phyloP scores from a whole-genome alignment of 225 moss, liverwort and hornwort species.

The Lunularia cruciata region DNA sequence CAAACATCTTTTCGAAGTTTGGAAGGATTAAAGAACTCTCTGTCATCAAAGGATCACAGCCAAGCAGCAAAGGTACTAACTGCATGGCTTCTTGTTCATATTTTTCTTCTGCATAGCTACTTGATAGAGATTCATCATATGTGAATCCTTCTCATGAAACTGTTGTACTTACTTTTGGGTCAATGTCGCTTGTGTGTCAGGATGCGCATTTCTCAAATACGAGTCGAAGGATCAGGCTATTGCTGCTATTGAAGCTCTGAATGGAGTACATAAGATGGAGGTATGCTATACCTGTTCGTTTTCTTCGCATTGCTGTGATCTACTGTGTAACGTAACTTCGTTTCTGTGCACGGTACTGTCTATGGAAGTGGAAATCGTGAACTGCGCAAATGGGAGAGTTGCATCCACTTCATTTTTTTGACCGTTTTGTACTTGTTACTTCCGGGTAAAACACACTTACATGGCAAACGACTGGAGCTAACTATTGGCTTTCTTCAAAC shows the following conservation, averaged over 20 bases:
- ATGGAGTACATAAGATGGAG: slow-evolving; percentile 87
- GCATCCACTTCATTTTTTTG: background rate
- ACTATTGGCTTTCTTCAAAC: background rate
- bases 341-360: too few species aligned
- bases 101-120: too few species aligned
- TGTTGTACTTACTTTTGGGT: slow-evolving; percentile 9
- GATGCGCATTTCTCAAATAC: slow-evolving; percentile 86
- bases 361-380: background rate
- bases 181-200: slow-evolving; percentile 32
- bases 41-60: slow-evolving; percentile 91
- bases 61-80: slow-evolving; percentile 78
- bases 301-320: background rate
- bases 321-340: too few species aligned
- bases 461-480: too few species aligned
- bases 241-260: slow-evolving; percentile 79
- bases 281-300: slow-evolving; percentile 24
- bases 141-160: too few species aligned
- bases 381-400: background rate
- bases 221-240: slow-evolving; percentile 91
- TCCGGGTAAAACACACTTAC: too few species aligned
- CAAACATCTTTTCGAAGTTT: slow-evolving; percentile 62
- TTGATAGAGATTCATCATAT: too few species aligned
- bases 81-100: too few species aligned
- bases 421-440: background rate
- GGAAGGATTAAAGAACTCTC: slow-evolving; percentile 78